Evolutionary conservation across 352 stramenopile species (phyloP).

Genomic region (Phytopythium chamaehyphon): DNA sequence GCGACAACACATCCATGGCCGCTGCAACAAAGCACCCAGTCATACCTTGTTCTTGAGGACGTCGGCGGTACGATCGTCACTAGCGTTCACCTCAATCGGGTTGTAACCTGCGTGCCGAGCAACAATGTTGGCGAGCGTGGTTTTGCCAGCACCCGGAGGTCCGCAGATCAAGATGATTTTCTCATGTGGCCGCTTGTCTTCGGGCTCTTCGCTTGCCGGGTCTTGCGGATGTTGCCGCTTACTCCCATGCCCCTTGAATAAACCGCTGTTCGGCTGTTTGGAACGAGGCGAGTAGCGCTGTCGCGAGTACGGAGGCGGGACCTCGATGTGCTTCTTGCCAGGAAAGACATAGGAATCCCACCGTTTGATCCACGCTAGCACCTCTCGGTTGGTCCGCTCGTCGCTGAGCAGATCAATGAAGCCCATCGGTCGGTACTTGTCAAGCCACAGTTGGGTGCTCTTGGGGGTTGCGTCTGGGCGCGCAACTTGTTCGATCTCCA

Average conservation of each 20-base stretch:
- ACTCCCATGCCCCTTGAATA: conserved; percentile 7
- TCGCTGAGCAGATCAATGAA: conserved; percentile 96
- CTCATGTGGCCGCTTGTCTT: conserved; percentile 52
- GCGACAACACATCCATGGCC: not conserved
- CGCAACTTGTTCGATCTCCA: conserved; percentile 1
- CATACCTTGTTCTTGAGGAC: conserved; percentile 89
- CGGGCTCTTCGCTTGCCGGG: conserved; percentile 2
- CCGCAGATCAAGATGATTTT: conserved; percentile 96
- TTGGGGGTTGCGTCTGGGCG: conserved; percentile 6
- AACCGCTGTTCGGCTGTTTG: conserved; percentile 7
- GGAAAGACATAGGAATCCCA: conserved; percentile 97
- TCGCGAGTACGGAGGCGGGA: conserved; percentile 8
- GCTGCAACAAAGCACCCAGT: conserved; percentile 31
- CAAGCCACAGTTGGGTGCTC: conserved; percentile 88
- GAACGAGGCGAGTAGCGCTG: not conserved
- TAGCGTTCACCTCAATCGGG: conserved; percentile 97
- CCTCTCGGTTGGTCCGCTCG: conserved; percentile 95
- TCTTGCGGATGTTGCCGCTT: conserved; percentile 7
- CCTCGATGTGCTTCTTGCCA: conserved; percentile 36
- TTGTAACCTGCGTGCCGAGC: conserved; percentile 96
- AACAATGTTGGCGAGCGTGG: conserved; percentile 96
- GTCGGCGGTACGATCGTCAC: conserved; percentile 93
- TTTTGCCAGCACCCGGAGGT: conserved; percentile 93
- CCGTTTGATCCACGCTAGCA: conserved; percentile 92
- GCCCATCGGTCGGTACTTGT: conserved; percentile 94